Percentiles rank a stretch among this genome's conserved stretches.
Evolutionary conservation across 371 early-diverging fungal species (phyloP).

Genomic region (Blakeslea trispora): DNA sequence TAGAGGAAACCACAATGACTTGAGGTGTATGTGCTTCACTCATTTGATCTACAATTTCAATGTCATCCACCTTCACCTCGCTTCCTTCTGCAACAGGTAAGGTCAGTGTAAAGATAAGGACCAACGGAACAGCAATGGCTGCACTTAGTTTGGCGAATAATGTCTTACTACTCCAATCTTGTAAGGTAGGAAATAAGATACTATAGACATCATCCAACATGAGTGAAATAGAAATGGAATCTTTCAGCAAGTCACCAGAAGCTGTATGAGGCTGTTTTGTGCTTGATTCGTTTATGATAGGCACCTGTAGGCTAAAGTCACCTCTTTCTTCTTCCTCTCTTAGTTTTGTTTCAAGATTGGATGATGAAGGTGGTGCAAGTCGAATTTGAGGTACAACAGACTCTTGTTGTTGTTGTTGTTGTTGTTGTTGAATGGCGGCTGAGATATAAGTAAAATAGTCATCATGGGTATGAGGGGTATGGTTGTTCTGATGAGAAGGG

Average conservation of each 20-base stretch:
- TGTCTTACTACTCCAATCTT: conserved; percentile 55
- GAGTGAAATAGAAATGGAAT: conserved; percentile 1
- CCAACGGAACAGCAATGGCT: conserved; percentile 58
- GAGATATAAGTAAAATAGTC: conserved; percentile 48
- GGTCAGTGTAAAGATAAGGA: conserved; percentile 57
- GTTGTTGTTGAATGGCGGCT: conserved; percentile 7
- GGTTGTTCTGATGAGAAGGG: too few species aligned
- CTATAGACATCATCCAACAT: conserved; percentile 10
- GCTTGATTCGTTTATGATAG: neutral
- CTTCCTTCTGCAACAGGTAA: conserved; percentile 60
- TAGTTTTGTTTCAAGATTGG: neutral
- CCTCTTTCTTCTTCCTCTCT: neutral
- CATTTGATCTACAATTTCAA: conserved; percentile 23
- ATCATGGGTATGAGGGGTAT: conserved; percentile 12
- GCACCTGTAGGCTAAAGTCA: conserved; percentile 13
- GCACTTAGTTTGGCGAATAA: conserved; percentile 56
- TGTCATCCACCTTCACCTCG: conserved; percentile 40
- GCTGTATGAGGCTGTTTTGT: too few species aligned
- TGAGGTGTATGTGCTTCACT: conserved; percentile 13
- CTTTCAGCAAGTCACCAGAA: conserved; percentile 1
- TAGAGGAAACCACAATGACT: conserved; percentile 3
- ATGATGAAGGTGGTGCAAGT: conserved; percentile 40
- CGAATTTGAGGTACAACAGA: conserved; percentile 37
- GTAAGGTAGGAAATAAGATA: conserved; percentile 55
- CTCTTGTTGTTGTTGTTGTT: conserved; percentile 4